A percentile compares a stretch with the other conserved stretches of the same genome.
phyloP scores from a whole-genome alignment of 2,329 filamentous ascomycete genomes.

The Thelonectria rubi region DNA sequence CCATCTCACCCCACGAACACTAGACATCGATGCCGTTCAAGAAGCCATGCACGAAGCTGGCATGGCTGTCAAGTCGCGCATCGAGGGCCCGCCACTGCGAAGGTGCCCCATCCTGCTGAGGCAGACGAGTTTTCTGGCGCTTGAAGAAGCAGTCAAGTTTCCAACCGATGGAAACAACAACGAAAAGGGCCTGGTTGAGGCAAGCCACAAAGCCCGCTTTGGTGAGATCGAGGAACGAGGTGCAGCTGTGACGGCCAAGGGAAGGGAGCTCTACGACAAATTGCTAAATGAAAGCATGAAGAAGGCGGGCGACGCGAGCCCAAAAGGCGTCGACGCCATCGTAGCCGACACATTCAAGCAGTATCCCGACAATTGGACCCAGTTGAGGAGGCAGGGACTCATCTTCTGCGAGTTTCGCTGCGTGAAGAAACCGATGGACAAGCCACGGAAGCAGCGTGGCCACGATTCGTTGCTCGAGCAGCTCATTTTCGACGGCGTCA shows the following conservation, averaged over 20 bases:
- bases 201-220: slow-evolving; percentile 59
- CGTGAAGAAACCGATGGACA: too few relatives aligned
- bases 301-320: not conserved
- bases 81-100: slow-evolving; percentile 60
- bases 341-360: slow-evolving; percentile 44
- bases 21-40: slow-evolving; percentile 59
- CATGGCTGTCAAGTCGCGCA: slow-evolving; percentile 57
- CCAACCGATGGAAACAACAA: slow-evolving; percentile 30
- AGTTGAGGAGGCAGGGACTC: slow-evolving; percentile 48
- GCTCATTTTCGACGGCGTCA: slow-evolving; percentile 45
- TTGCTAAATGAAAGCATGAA: slow-evolving; percentile 48
- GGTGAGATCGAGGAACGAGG: slow-evolving; percentile 64
- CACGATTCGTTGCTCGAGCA: slow-evolving; percentile 37
- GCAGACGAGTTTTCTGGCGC: slow-evolving; percentile 63
- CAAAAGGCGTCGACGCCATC: slow-evolving; percentile 30
- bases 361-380: slow-evolving; percentile 55
- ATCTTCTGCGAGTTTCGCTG: slow-evolving; percentile 55
- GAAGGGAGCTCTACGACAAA: slow-evolving; percentile 56
- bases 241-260: slow-evolving; percentile 56
- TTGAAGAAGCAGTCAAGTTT: slow-evolving; percentile 59
- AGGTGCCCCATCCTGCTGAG: slow-evolving; percentile 57
- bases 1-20: slow-evolving; percentile 60
- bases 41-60: slow-evolving; percentile 51
- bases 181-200: slow-evolving; percentile 43
- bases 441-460: too few relatives aligned